Conservation (phyloP, 2,329 filamentous ascomycete genomes). For the Arachnomyces sp. region DNA sequence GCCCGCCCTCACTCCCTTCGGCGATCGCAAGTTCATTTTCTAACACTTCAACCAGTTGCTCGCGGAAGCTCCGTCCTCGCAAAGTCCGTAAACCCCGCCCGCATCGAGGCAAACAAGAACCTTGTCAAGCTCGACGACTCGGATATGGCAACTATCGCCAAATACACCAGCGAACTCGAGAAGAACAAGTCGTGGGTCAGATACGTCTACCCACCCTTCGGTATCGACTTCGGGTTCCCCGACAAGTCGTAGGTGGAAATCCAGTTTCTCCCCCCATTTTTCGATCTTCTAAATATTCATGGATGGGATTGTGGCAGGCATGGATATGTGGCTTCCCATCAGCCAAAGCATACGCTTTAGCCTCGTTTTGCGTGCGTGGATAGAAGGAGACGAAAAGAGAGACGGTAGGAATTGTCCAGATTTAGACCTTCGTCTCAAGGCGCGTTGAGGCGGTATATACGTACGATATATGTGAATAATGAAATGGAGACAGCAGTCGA, state of each 20-base stretch:
- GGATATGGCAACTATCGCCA: conserved; percentile 30
- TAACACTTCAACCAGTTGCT: conserved; percentile 4
- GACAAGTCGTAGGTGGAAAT: conserved; percentile 43
- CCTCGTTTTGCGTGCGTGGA: no score
- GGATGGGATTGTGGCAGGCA: no score
- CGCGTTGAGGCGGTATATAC: no score
- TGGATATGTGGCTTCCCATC: no score
- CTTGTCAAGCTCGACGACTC: conserved; percentile 31
- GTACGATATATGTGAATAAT: no score
- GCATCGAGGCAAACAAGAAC: conserved; percentile 34
- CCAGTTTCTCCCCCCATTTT: no score
- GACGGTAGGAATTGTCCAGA: no score
- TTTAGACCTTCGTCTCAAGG: no score
- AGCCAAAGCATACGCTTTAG: no score
- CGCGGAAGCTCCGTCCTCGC: conserved; percentile 13
- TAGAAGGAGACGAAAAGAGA: no score
- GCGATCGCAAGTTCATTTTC: neutral
- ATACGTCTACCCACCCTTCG: conserved; percentile 63
- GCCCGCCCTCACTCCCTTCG: neutral
- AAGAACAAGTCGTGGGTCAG: conserved; percentile 24
- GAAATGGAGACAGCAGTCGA: no score
- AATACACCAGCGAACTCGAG: conserved; percentile 24
- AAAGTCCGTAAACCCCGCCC: conserved; percentile 25
- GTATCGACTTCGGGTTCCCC: conserved; percentile 64
- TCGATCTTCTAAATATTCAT: no score